These are phyloP conservation scores for Vitis hybrid DNA, from an alignment of 177 flowering plant genomes.

Conservation along the genomic window DNA sequence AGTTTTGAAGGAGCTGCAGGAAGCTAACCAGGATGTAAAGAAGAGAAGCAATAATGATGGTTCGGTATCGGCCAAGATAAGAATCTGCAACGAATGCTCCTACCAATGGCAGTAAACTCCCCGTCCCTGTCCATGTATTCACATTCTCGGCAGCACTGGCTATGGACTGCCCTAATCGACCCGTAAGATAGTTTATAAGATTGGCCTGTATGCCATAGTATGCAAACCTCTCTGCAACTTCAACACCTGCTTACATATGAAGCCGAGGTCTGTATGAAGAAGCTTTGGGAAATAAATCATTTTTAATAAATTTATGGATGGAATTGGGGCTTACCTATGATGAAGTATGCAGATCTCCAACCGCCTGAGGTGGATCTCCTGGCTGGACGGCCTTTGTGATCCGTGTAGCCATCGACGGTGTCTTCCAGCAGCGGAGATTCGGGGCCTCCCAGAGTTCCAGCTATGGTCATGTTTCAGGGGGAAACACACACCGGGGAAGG, in stretches of 20 bases:
- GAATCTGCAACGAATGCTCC: constrained; percentile 53
- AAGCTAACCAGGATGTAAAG: constrained; percentile 34
- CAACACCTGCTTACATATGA: constrained; percentile 33
- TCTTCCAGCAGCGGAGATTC: no score
- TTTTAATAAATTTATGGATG: neutral
- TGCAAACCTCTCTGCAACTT: constrained; percentile 47
- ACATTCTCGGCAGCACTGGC: constrained; percentile 43
- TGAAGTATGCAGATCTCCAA: constrained; percentile 47
- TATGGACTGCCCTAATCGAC: constrained; percentile 39
- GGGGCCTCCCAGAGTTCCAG: neutral
- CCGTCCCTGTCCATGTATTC: constrained; percentile 40
- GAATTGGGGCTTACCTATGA: constrained; percentile 23
- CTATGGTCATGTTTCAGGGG: neutral
- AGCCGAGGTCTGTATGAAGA: neutral
- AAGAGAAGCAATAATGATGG: constrained; percentile 33
- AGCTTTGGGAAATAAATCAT: neutral
- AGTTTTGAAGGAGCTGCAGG: no score
- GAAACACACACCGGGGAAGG: neutral
- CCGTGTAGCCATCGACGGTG: no score
- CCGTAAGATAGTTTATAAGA: constrained; percentile 43
- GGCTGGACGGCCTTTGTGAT: constrained; percentile 5
- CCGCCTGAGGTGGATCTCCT: constrained; percentile 33
- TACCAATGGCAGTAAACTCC: constrained; percentile 35
- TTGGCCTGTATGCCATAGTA: constrained; percentile 42
- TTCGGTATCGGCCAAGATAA: constrained; percentile 40